Percentiles rank a stretch among this genome's conserved stretches.
Conservation (phyloP, 2,329 filamentous ascomycete species). For the Cercospora sp. region DNA sequence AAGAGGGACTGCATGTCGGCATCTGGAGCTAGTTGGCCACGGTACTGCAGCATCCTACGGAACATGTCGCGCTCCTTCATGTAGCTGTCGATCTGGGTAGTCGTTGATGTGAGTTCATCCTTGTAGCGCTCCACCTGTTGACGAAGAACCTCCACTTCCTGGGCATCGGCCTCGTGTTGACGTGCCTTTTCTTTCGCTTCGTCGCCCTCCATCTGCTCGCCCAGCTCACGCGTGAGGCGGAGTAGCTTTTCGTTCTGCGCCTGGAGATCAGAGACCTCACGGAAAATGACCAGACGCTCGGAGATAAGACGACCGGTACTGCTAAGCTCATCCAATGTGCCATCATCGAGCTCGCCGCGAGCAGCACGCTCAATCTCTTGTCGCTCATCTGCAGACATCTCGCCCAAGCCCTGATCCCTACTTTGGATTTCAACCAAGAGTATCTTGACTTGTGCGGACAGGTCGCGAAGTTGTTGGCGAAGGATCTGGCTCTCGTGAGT, state of each 20-base stretch:
- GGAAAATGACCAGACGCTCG: conserved; percentile 85
- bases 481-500: conserved; percentile 72
- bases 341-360: conserved; percentile 70
- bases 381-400: conserved; percentile 69
- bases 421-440: conserved; percentile 84
- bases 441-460: conserved; percentile 86
- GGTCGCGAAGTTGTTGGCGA: conserved; percentile 81
- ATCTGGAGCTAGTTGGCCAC: conserved; percentile 59
- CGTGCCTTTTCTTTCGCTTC: conserved; percentile 67
- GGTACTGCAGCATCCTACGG: conserved; percentile 84
- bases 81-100: conserved; percentile 84
- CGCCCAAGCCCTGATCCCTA: conserved; percentile 73
- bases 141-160: conserved; percentile 70
- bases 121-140: conserved; percentile 74
- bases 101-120: conserved; percentile 80
- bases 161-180: conserved; percentile 55
- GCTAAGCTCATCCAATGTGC: conserved; percentile 70
- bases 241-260: conserved; percentile 84
- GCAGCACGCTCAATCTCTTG: conserved; percentile 75
- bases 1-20: conserved; percentile 68
- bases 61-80: conserved; percentile 97
- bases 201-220: conserved; percentile 86
- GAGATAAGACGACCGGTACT: conserved; percentile 88
- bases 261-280: conserved; percentile 79
- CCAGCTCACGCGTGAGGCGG: conserved; percentile 78